Evolutionary conservation across 306 rosid species (phyloP), one percentile per base, ranked within the genome.

Genomic region (Delonix regia): DNA sequence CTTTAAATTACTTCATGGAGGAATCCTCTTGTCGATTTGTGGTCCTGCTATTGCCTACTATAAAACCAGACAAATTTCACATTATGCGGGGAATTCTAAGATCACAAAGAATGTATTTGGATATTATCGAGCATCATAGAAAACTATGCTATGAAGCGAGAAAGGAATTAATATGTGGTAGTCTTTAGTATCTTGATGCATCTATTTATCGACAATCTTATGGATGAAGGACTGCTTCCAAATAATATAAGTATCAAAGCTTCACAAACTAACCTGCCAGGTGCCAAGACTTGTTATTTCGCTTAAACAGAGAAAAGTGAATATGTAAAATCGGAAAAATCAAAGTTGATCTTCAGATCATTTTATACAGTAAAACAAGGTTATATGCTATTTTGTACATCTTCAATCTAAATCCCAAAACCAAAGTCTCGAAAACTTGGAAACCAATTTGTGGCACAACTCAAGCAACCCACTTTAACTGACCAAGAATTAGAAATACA

Each of bases 111-210:
- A 34, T 48, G 44, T 14, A 57, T 34, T 19, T 5, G 24, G 14
- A 69, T 15, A 9, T 18, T 33, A 47, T 48, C 51, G 52, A 79
- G 64, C 66, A 79, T 34, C 77, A 28, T 22, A 71, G 27, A n/a
- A 22, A 13, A 9, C 48, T 34, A 48, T 48, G 51, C 24, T 65
- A 19, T 21, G 71, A 65, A 39, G 30, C 38, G 18, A 19, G 71
- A 19, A 39, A 18, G 14, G 1, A 38, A 9, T 11, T 38, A n/a
- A 39, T 0, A 42, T 41, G 6, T 41, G 7, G 53, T 15, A 24
- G 19, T 6, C 41, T 25, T 11, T 41, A 39, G 51, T 22, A 11
- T 12, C 28, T 6, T 11, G 19, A 65, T 38, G 33, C 71, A 38
- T 65, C 71, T 38, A 62, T 16, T 39, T 65, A 18, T 39, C 30